These are phyloP conservation scores for Taphrina pruni DNA, from an alignment of 1,139 yeast genomes.

Conservation along the genomic window DNA sequence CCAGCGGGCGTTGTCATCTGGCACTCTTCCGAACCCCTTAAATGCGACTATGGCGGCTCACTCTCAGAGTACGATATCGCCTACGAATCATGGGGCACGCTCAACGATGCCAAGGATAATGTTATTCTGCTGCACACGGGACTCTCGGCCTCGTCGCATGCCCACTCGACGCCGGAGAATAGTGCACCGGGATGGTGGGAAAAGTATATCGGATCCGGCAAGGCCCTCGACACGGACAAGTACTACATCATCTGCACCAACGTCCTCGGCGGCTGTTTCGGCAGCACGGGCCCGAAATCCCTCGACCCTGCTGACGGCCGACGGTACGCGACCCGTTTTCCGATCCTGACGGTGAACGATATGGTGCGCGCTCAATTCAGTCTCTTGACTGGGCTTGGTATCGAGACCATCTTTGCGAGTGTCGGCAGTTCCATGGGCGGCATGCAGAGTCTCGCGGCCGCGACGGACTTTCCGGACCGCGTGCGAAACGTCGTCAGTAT, in stretches of 20 bases:
- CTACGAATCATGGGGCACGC: slow-evolving; percentile 87
- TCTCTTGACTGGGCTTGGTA: slow-evolving; percentile 68
- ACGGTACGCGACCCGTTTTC: slow-evolving; percentile 84
- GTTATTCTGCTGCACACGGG: slow-evolving; percentile 88
- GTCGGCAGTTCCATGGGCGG: slow-evolving; percentile 98
- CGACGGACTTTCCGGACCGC: slow-evolving; percentile 61
- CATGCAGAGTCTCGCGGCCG: slow-evolving; percentile 91
- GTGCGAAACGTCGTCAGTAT: slow-evolving; percentile 76
- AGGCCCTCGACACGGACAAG: slow-evolving; percentile 77
- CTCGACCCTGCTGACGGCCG: slow-evolving; percentile 72
- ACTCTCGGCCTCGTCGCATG: slow-evolving; percentile 90
- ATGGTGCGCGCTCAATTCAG: slow-evolving; percentile 89
- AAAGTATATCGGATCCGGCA: slow-evolving; percentile 83
- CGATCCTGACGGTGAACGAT: slow-evolving; percentile 82
- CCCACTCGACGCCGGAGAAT: slow-evolving; percentile 78
- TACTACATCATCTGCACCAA: slow-evolving; percentile 86
- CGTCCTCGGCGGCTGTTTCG: slow-evolving; percentile 92
- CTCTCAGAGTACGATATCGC: slow-evolving; percentile 79
- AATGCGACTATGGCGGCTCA: slow-evolving; percentile 80
- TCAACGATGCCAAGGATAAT: slow-evolving; percentile 68
- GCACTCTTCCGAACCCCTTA: slow-evolving; percentile 73
- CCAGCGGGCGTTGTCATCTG: slow-evolving; percentile 51
- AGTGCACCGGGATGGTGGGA: slow-evolving; percentile 95
- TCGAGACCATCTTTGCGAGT: slow-evolving; percentile 70
- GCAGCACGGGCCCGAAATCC: slow-evolving; percentile 92